These are phyloP conservation scores for Epichloe elymi DNA, from an alignment of 2,329 filamentous ascomycete species.

Conservation along the genomic window DNA sequence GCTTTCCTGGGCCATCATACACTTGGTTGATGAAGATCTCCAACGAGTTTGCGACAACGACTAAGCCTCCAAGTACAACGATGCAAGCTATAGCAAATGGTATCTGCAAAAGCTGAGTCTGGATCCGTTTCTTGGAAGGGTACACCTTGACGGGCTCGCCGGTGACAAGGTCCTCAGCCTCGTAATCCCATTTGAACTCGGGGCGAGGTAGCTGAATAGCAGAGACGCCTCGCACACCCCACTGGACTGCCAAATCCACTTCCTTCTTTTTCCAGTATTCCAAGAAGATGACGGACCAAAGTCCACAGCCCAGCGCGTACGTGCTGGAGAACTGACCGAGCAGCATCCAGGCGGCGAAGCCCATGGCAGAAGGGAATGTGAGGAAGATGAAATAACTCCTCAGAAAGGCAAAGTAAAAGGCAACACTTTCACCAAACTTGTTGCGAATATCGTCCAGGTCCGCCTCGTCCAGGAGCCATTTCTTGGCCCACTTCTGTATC, in stretches of 20 bases:
- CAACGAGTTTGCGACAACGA: constrained; percentile 76
- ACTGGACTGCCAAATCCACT: constrained; percentile 70
- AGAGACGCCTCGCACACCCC: constrained; percentile 78
- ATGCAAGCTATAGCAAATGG: constrained; percentile 72
- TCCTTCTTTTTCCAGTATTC: constrained; percentile 97
- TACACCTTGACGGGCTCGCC: constrained; percentile 68
- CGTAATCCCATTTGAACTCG: constrained; percentile 68
- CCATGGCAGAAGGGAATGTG: constrained; percentile 67
- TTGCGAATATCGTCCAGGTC: constrained; percentile 65
- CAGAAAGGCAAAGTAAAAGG: constrained; percentile 86
- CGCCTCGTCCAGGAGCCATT: constrained; percentile 50
- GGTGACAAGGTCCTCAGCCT: constrained; percentile 66
- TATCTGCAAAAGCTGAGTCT: constrained; percentile 66
- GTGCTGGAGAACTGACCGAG: constrained; percentile 72
- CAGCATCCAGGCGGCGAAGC: constrained; percentile 66
- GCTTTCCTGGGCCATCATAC: constrained; percentile 79
- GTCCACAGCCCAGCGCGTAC: constrained; percentile 62
- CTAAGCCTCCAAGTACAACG: constrained; percentile 63
- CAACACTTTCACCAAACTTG: constrained; percentile 70
- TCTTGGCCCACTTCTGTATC: constrained; percentile 62
- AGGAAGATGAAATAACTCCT: constrained; percentile 83
- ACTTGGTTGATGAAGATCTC: constrained; percentile 95
- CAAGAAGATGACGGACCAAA: constrained; percentile 85
- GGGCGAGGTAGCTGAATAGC: constrained; percentile 64
- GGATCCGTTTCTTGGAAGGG: constrained; percentile 59